Percentiles rank a stretch among this genome's conserved stretches.
Evolutionary conservation across 805 yeast genomes (phyloP).

Genomic region (Suhomyces vadensis): DNA sequence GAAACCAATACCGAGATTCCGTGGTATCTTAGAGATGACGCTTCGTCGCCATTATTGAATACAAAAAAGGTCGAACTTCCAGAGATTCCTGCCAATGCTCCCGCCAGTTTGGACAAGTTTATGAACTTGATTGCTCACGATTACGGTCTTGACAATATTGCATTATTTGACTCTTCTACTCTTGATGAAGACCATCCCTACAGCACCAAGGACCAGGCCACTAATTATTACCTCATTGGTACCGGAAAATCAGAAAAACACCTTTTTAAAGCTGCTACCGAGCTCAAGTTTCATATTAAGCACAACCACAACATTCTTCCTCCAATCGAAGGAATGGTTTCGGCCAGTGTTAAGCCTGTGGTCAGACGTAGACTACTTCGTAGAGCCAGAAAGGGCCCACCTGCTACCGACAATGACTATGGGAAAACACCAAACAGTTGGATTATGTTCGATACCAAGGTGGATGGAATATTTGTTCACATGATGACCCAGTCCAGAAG

Average conservation of each 20-base stretch:
- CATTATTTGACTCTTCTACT: conserved; percentile 62
- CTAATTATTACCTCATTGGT: conserved; percentile 51
- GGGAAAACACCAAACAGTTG: conserved; percentile 69
- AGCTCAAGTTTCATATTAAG: conserved; percentile 60
- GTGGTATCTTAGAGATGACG: conserved; percentile 60
- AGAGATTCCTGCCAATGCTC: conserved; percentile 58
- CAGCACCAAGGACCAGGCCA: conserved; percentile 27
- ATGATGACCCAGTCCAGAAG: conserved; percentile 72
- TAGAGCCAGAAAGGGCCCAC: conserved; percentile 54
- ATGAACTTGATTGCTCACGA: conserved; percentile 52
- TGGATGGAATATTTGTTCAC: conserved; percentile 68
- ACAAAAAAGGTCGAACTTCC: conserved; percentile 44
- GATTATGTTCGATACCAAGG: conserved; percentile 73
- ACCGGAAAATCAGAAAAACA: conserved; percentile 81
- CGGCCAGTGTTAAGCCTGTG: conserved; percentile 48
- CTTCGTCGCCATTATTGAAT: conserved; percentile 31
- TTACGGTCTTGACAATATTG: conserved; percentile 64
- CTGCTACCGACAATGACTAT: conserved; percentile 55
- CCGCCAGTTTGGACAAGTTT: conserved; percentile 48
- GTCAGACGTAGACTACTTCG: conserved; percentile 44
- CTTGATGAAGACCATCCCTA: conserved; percentile 32
- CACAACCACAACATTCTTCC: conserved; percentile 43
- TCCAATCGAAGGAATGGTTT: conserved; percentile 68
- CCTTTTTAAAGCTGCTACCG: conserved; percentile 65
- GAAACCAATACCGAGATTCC: conserved; percentile 34